phyloP scores from a whole-genome alignment of 1,284 basidiomycete species.

The Rhizoctonia solani region DNA sequence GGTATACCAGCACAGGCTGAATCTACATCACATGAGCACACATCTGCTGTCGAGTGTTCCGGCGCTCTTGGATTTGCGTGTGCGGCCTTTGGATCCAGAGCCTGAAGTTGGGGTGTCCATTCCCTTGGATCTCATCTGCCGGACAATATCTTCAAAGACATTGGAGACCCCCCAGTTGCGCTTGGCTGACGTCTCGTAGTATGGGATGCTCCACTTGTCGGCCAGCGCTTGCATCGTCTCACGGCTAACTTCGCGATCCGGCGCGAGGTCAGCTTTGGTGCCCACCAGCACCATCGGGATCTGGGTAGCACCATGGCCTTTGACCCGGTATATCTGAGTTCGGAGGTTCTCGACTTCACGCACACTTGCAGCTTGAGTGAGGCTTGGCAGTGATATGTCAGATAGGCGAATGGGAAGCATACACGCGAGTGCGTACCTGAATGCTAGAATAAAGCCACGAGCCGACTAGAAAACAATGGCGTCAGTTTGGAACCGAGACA shows the following conservation, averaged over 20 bases:
- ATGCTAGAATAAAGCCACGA: constrained; percentile 79
- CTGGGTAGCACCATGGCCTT: constrained; percentile 54
- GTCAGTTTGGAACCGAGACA: not conserved
- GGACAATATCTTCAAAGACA: constrained; percentile 76
- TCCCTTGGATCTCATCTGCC: constrained; percentile 62
- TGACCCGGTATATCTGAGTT: constrained; percentile 79
- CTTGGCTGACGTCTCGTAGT: constrained; percentile 85
- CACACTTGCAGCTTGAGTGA: constrained; percentile 77
- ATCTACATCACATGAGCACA: constrained; percentile 11
- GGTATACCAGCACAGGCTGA: constrained; percentile 2
- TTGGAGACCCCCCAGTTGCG: constrained; percentile 77
- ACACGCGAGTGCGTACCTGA: constrained; percentile 57
- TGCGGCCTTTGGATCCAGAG: not conserved
- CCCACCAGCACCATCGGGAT: constrained; percentile 86
- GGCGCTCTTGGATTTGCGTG: not conserved
- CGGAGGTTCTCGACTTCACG: constrained; percentile 77
- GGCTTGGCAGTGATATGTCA: constrained; percentile 48
- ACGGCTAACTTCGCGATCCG: constrained; percentile 78
- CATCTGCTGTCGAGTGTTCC: constrained; percentile 3
- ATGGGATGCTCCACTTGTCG: constrained; percentile 71
- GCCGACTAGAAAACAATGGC: constrained; percentile 47
- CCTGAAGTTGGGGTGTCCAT: not conserved
- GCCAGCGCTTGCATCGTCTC: constrained; percentile 68
- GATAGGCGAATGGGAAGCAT: not conserved
- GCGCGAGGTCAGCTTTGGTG: constrained; percentile 82